Conservation (phyloP, 2,329 filamentous ascomycete genomes). For the Fusarium sp. region DNA sequence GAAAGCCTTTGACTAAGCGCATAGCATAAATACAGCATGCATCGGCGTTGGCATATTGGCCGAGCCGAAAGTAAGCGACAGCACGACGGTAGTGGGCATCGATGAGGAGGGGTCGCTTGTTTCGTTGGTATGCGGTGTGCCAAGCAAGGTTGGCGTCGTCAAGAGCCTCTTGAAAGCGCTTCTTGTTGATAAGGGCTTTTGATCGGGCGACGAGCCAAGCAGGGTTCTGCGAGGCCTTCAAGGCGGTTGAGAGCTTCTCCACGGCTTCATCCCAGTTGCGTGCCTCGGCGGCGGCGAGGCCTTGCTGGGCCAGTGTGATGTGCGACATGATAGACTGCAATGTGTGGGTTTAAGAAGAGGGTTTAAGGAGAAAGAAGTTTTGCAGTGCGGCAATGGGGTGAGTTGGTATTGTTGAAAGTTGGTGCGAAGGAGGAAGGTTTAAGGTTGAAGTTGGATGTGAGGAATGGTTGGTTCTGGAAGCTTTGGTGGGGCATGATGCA, state of each 20-base stretch:
- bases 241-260: constrained; percentile 71
- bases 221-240: constrained; percentile 73
- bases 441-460: not conserved
- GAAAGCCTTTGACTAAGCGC: constrained; percentile 47
- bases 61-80: constrained; percentile 75
- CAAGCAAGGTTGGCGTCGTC: constrained; percentile 75
- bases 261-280: constrained; percentile 75
- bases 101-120: constrained; percentile 77
- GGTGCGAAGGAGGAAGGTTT: not conserved
- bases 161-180: constrained; percentile 70
- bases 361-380: not conserved
- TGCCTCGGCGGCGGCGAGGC: constrained; percentile 70
- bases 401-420: not conserved
- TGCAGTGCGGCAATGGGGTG: not conserved
- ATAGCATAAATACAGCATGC: constrained; percentile 71
- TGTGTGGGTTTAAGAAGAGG: not conserved
- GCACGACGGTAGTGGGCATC: constrained; percentile 85
- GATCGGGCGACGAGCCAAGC: constrained; percentile 85
- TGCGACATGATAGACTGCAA: constrained; percentile 57
- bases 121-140: constrained; percentile 70
- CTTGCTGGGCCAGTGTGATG: constrained; percentile 62
- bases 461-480: constrained; percentile 45
- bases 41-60: constrained; percentile 77
- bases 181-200: constrained; percentile 75
- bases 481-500: constrained; percentile 41